Base-by-base conservation (phyloP, 2,329 filamentous ascomycete genomes). In the Dothistroma pini region DNA sequence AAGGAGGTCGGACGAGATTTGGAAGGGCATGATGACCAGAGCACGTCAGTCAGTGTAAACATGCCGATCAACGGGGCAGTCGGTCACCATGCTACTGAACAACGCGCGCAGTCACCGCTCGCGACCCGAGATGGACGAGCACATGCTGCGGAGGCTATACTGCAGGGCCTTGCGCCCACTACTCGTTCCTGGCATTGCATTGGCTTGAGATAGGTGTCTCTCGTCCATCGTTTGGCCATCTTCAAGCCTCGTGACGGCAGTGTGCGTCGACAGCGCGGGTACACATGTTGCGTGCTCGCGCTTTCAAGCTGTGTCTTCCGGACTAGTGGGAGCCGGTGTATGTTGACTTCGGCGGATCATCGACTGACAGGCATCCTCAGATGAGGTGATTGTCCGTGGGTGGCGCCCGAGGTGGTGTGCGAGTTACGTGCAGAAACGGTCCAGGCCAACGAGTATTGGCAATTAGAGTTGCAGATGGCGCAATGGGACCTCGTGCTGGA, bases 381-480 rank as follows among this genome's bases (percentile, higher is more conserved):
- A 44, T 57, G 47, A 31, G 56, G 47, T 57, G 31, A 8, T 47
- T 44, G 53, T 32, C 2, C 3, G 3, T 14, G 12, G 7, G 19
- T 14, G 22, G 44, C 44, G 12, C 44, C 4, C 22, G 22, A 16
- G 19, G 22, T 11, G 11, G 7, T 49, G 47, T 49, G 19, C 47
- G 19, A n/a, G 19, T 21, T 1, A 38, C 35, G 16, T 12, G 5
- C 16, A 38, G 35, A 9, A 16, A 3, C 19, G 35, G 16, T 19
- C 14, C 35, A 25, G 25, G 21, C 12, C 11, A 41, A 41, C 50
- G 29, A 54, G 16, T 14, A 59, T 54, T 58, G 56, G 57, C 57
- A 56, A 59, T 59, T 48, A 31, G 29, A 16, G 51, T 59, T 59
- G 57, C 57, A 59, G 22, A 59, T 59, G 57, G 57, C 57, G 57